A percentile compares a stretch with the other conserved stretches of the same genome.
These are phyloP conservation scores for Mycena amicta DNA, from an alignment of 768 basidiomycete species.

Conservation along the genomic window DNA sequence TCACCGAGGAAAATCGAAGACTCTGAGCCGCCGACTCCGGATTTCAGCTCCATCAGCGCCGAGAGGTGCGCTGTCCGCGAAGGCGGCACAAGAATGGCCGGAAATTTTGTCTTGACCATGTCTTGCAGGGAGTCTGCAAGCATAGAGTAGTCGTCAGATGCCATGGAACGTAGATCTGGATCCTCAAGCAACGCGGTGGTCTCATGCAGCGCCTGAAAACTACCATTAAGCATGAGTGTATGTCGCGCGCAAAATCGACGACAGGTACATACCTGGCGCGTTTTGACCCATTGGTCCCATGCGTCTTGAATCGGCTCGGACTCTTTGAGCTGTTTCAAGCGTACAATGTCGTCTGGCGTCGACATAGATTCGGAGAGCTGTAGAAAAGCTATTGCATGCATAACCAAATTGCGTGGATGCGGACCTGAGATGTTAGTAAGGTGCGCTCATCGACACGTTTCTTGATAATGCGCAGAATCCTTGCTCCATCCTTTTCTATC, in stretches of 20 bases:
- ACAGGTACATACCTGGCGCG: conserved; percentile 51
- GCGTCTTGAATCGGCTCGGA: conserved; percentile 65
- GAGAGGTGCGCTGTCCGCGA: conserved; percentile 68
- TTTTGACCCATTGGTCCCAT: conserved; percentile 67
- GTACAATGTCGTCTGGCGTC: conserved; percentile 56
- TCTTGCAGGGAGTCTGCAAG: conserved; percentile 42
- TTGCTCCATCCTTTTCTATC: conserved; percentile 46
- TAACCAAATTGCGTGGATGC: conserved; percentile 9
- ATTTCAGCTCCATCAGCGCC: conserved; percentile 87
- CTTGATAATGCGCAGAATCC: conserved; percentile 57
- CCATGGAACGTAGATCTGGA: conserved; percentile 78
- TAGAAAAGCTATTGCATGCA: conserved; percentile 10
- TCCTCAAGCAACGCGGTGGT: conserved; percentile 66
- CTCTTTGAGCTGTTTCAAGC: conserved; percentile 67
- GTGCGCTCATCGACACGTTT: conserved; percentile 55
- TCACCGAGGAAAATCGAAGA: conserved; percentile 80
- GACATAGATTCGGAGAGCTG: conserved; percentile 59
- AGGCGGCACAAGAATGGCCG: conserved; percentile 71
- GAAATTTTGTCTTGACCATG: conserved; percentile 53
- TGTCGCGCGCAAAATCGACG: conserved; percentile 2
- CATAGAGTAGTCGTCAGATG: conserved; percentile 61
- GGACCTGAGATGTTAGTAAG: conserved; percentile 46
- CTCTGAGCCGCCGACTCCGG: conserved; percentile 92
- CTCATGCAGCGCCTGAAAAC: conserved; percentile 62
- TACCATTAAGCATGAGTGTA: conserved; percentile 31